Conservation (phyloP, 176 grass and related monocot genomes). For the Pharus latifolius region DNA sequence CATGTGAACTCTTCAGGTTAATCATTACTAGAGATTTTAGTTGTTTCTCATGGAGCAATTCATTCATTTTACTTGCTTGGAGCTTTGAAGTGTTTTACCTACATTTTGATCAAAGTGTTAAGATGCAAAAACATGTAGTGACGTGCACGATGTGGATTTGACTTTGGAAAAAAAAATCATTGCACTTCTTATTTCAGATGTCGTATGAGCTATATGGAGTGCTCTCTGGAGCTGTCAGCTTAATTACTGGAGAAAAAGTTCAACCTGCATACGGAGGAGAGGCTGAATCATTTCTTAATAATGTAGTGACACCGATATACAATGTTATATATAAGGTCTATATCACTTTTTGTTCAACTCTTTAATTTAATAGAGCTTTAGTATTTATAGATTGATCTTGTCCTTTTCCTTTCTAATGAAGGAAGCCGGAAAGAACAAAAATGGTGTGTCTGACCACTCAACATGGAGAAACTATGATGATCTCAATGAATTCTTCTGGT, state of each 20-base stretch:
- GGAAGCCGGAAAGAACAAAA: slow-evolving; percentile 82
- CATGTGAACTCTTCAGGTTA: too few relatives aligned
- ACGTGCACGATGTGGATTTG: not conserved
- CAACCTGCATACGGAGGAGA: slow-evolving; percentile 72
- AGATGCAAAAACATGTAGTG: too few relatives aligned
- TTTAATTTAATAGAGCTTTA: slow-evolving; percentile 18
- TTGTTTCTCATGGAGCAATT: too few relatives aligned
- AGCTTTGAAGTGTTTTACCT: too few relatives aligned
- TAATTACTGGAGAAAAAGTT: slow-evolving; percentile 83
- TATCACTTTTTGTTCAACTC: slow-evolving; percentile 13
- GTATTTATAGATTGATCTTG: slow-evolving; percentile 14
- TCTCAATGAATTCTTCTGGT: slow-evolving; percentile 97
- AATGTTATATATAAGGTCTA: slow-evolving; percentile 53
- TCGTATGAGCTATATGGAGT: slow-evolving; percentile 94
- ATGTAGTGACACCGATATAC: slow-evolving; percentile 84
- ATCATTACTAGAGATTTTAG: too few relatives aligned
- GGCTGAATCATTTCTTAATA: slow-evolving; percentile 66
- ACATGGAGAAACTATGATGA: slow-evolving; percentile 99
- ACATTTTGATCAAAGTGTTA: too few relatives aligned
- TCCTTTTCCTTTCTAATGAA: slow-evolving; percentile 36
- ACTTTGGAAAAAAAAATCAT: not conserved
- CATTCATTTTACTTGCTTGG: too few relatives aligned
- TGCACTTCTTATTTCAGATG: slow-evolving; percentile 69
- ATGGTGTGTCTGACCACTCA: slow-evolving; percentile 82
- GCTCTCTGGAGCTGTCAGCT: slow-evolving; percentile 78